A percentile compares a stretch with the other conserved stretches of the same genome.
phyloP scores from a whole-genome alignment of 148 eudicot genomes.

The Rhododendron henanense region DNA sequence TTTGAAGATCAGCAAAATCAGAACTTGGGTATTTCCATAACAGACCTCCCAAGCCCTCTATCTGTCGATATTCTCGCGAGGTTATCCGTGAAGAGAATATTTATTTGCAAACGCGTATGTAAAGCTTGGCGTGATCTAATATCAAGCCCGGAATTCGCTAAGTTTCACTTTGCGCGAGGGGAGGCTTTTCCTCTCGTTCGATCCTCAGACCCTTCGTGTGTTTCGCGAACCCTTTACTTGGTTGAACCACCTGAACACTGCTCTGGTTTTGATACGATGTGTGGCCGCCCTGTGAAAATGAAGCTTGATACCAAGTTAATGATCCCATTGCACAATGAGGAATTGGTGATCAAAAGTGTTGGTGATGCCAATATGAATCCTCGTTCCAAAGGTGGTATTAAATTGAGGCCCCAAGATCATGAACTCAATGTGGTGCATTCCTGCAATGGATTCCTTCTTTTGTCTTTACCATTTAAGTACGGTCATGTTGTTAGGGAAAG shows the following conservation, averaged over 20 bases:
- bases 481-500: background rate
- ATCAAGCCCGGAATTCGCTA: background rate
- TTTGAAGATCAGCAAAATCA: background rate
- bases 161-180: background rate
- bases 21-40: background rate
- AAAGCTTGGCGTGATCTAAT: background rate
- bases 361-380: no score
- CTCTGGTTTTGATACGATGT: background rate
- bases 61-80: background rate
- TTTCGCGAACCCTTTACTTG: background rate
- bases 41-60: background rate
- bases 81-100: background rate
- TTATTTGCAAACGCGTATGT: background rate
- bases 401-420: background rate
- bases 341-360: no score
- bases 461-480: background rate
- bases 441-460: slow-evolving; percentile 10
- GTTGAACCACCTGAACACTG: background rate
- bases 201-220: background rate
- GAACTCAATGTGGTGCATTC: background rate
- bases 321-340: background rate
- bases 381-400: background rate
- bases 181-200: background rate
- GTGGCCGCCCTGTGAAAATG: background rate
- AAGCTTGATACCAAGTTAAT: background rate